Conservation (phyloP, 768 basidiomycete species). For the Collybiopsis confluens region DNA sequence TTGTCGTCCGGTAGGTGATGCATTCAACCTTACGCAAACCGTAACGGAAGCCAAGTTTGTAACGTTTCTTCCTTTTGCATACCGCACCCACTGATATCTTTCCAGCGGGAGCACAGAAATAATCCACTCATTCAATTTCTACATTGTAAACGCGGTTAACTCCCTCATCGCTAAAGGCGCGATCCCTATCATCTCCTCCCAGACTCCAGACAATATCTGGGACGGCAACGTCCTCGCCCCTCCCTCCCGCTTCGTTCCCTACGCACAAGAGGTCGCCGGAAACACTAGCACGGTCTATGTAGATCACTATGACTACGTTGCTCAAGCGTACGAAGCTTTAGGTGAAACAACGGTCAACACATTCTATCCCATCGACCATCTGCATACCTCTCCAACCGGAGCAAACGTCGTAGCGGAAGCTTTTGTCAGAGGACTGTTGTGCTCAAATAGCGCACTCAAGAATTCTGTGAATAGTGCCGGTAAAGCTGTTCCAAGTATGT, state of each 20-base stretch:
- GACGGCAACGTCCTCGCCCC: constrained; percentile 26
- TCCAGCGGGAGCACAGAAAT: constrained; percentile 31
- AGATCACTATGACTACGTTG: constrained; percentile 41
- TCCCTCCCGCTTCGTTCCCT: constrained; percentile 38
- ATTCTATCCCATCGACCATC: constrained; percentile 43
- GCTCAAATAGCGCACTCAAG: constrained; percentile 30
- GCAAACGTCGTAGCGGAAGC: constrained; percentile 45
- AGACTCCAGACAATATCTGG: constrained; percentile 46
- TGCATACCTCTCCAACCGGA: constrained; percentile 40
- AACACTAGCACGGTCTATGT: constrained; percentile 36
- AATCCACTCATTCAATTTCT: constrained; percentile 43
- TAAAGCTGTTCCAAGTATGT: constrained; percentile 30
- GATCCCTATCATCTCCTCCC: constrained; percentile 42
- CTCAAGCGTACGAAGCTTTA: constrained; percentile 35
- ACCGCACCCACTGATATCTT: background rate
- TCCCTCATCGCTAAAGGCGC: constrained; percentile 41
- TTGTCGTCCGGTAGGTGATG: constrained; percentile 23
- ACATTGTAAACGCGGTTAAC: constrained; percentile 39
- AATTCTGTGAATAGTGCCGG: constrained; percentile 32
- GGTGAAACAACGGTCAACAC: constrained; percentile 31
- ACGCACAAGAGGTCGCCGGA: constrained; percentile 36
- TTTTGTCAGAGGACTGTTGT: constrained; percentile 40
- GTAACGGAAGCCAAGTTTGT: constrained; percentile 33
- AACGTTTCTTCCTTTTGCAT: too few species aligned
- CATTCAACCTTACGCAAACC: constrained; percentile 28